Evolutionary conservation across 768 basidiomycete species (phyloP).

Genomic region (Mycena vulgaris): DNA sequence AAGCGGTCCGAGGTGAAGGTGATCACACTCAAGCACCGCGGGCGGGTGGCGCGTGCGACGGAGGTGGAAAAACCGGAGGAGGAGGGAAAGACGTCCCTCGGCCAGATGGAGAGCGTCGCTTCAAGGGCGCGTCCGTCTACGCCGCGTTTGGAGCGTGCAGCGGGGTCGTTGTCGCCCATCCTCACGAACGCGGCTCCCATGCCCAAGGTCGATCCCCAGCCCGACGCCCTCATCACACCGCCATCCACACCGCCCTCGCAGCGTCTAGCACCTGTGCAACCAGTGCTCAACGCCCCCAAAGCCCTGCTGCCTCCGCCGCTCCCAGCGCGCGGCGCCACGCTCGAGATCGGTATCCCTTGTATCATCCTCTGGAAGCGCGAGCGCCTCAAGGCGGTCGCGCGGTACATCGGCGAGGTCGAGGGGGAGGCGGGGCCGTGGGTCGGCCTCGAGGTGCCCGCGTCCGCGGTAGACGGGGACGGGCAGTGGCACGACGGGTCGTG

Average conservation of each 20-base stretch:
- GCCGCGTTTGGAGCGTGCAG: constrained; percentile 52
- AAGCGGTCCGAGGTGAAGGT: constrained; percentile 40
- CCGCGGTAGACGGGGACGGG: constrained; percentile 64
- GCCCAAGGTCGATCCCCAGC: constrained; percentile 39
- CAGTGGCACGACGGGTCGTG: constrained; percentile 90
- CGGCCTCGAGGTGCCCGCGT: constrained; percentile 89
- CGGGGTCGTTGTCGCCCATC: constrained; percentile 57
- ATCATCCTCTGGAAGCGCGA: constrained; percentile 88
- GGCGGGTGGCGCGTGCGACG: constrained; percentile 32
- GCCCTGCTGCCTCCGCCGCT: constrained; percentile 50
- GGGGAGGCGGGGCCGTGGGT: constrained; percentile 92
- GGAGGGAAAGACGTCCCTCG: constrained; percentile 54
- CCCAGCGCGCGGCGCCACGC: constrained; percentile 78
- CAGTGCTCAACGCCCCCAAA: constrained; percentile 41
- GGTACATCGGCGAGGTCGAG: constrained; percentile 90
- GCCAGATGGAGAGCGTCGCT: constrained; percentile 62
- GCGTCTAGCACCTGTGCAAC: constrained; percentile 39
- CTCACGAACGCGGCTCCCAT: constrained; percentile 48
- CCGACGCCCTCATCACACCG: constrained; percentile 33
- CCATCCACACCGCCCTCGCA: constrained; percentile 36
- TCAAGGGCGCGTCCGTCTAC: constrained; percentile 61
- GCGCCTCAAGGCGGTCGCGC: constrained; percentile 88
- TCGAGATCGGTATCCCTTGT: constrained; percentile 92
- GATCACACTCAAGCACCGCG: constrained; percentile 36
- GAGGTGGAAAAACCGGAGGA: constrained; percentile 24